Evolutionary conservation across 306 rosid species (phyloP), one percentile per base, ranked within the genome.

Genomic region (Vicia faba): DNA sequence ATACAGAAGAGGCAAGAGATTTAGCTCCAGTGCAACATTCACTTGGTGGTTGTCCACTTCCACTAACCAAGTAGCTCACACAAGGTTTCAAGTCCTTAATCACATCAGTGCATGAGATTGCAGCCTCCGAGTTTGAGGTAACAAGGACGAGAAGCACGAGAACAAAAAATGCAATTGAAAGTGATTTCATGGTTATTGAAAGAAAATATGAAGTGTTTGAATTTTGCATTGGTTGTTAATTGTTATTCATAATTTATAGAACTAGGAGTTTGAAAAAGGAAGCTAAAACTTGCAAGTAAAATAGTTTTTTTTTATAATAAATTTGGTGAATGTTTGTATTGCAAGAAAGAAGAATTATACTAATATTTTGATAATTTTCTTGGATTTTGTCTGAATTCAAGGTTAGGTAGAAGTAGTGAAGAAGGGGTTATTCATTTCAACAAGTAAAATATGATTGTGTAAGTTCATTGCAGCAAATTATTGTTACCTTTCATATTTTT

Each of bases 11-110:
- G 0, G 87, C 86, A 18, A 88, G 86, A n/a, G 88, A 78, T 25
- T 79, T 75, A 19, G 65, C 92, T 13, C 97, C 95, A 2, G 84
- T 8, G 48, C 97, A 91, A 39, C 97, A 91, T 7, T 75, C 69
- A 25, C 63, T 54, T 3, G 97, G 92, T 28, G 95, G 97, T 56
- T 79, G 68, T 51, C 92, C 95, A 41, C 85, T 77, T 5, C 97
- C 95, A 62, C 71, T 82, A 36, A 78, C 73, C 72, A 91, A 81
- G 80, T 91, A 91, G 45, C 66, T 91, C 69, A 86, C 31, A 62
- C 97, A 91, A 0, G 92, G 95, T 25, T 61, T 79, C 68, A 91
- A 77, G 55, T 88, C 79, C 55, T 75, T 84, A 2, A 62, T 14
- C 78, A 88, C 92, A 39, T 72, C 87, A 59, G 70, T 83, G 75